phyloP scores from a whole-genome alignment of 768 basidiomycete genomes.

The Hericium rajendrae region DNA sequence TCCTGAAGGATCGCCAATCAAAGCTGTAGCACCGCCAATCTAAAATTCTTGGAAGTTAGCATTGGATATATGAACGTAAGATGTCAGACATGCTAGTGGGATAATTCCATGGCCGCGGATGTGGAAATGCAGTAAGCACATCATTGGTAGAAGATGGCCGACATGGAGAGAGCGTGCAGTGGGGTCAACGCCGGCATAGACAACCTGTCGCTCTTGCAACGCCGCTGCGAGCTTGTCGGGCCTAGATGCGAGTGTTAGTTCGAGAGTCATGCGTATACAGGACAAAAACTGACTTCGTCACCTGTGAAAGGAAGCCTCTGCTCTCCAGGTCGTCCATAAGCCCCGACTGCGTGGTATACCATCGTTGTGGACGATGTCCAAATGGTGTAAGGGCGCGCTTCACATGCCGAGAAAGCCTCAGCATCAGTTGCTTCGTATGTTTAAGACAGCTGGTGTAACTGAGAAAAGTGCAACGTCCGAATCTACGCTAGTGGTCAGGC shows the following conservation, averaged over 20 bases:
- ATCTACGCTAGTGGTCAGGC: neutral
- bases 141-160: slow-evolving; percentile 85
- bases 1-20: slow-evolving; percentile 96
- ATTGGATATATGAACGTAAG: neutral
- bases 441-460: too few relatives aligned
- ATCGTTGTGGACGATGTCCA: neutral
- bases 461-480: neutral
- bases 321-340: slow-evolving; percentile 6
- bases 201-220: slow-evolving; percentile 29
- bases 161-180: slow-evolving; percentile 86
- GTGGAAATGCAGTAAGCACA: slow-evolving; percentile 83
- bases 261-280: neutral
- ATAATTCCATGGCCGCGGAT: slow-evolving; percentile 75
- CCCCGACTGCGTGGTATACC: neutral
- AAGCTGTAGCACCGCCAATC: slow-evolving; percentile 95
- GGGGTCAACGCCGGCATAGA: slow-evolving; percentile 91
- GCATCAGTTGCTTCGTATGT: neutral
- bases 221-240: slow-evolving; percentile 9
- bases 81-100: slow-evolving; percentile 35
- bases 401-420: neutral
- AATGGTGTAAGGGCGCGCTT: neutral
- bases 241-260: neutral
- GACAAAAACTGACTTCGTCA: slow-evolving; percentile 9
- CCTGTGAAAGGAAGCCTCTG: slow-evolving; percentile 12
- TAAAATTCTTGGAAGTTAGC: slow-evolving; percentile 20